Evolutionary conservation across 352 stramenopile species (phyloP), one percentile per base, ranked within the genome.

Genomic region (Pythium folliculosum): DNA sequence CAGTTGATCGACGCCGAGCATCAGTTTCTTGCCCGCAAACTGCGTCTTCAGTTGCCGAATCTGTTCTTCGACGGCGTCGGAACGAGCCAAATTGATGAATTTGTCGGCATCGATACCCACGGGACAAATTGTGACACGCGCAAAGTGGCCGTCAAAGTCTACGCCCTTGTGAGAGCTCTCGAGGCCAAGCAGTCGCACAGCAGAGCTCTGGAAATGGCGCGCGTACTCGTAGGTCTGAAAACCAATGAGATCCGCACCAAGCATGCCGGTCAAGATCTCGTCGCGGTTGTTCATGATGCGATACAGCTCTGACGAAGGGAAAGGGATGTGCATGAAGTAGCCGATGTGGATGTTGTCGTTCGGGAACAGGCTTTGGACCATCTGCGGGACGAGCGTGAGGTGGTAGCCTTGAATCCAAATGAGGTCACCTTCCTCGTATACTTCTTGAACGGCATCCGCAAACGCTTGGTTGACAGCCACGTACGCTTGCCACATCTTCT

Each of bases 381-480:
- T 95, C 74, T 94, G 83, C 32, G 91, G 91, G 25, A 97, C 82
- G 22, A 95, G 73, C 68, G 91, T 92, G 57, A 97, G 70, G 70
- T 97, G 91, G 62, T 97, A 97, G 51, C 92, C 91, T 43, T 97
- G 91, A 23, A 97, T 86, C 90, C 91, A 97, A 16, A 97, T 77
- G 59, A 95, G 75, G 44, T 97, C 90, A 35, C 88, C 90, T 66
- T 96, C 88, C 69, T 96, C 87, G 52, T 95, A 96, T 7, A 96
- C 78, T 68, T 93, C 81, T 52, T 89, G 84, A 19, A 97, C 80
- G 0, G 90, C 89, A 51, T 96, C 88, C 0, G 90, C 90, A 71
- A 96, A 97, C 16, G 78, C 72, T 63, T 92, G 81, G 65, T 97
- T 97, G 21, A 81, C 85, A 1, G 83, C 77, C n/a, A 94, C 89